A percentile compares a stretch with the other conserved stretches of the same genome.
Evolutionary conservation across 73 alveolate genomes (phyloP).

Genomic region (Halteria grandinella): DNA sequence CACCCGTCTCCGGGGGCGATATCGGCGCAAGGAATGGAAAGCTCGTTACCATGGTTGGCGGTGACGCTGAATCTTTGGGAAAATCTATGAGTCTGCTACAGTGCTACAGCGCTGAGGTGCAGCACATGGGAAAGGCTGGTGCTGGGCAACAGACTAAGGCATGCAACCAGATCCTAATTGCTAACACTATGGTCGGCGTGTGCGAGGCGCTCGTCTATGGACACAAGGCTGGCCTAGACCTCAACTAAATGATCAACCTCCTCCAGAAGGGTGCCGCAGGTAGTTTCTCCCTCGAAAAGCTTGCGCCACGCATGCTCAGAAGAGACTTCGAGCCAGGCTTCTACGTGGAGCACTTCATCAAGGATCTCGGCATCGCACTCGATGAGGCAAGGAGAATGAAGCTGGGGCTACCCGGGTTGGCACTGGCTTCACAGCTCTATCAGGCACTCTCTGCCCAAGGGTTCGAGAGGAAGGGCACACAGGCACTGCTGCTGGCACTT

Average conservation of each 20-base stretch:
- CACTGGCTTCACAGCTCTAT: slow-evolving; percentile 77
- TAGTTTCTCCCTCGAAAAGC: slow-evolving; percentile 69
- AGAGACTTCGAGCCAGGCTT: slow-evolving; percentile 92
- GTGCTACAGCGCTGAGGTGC: slow-evolving; percentile 73
- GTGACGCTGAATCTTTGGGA: slow-evolving; percentile 72
- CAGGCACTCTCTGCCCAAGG: slow-evolving; percentile 82
- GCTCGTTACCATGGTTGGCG: slow-evolving; percentile 89
- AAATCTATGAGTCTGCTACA: slow-evolving; percentile 60
- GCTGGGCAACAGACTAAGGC: slow-evolving; percentile 89
- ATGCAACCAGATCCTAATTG: slow-evolving; percentile 83
- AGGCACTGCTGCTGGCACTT: slow-evolving; percentile 76
- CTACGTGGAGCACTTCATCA: slow-evolving; percentile 89
- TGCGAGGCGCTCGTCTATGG: slow-evolving; percentile 88
- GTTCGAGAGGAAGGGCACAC: slow-evolving; percentile 79
- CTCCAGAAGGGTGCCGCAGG: slow-evolving; percentile 87
- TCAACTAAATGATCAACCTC: slow-evolving; percentile 68
- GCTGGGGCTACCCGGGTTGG: slow-evolving; percentile 84
- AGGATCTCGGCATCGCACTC: slow-evolving; percentile 85
- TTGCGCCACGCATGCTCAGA: slow-evolving; percentile 82
- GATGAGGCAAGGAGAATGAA: slow-evolving; percentile 86
- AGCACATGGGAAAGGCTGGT: slow-evolving; percentile 85
- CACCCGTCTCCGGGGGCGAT: slow-evolving; percentile 96
- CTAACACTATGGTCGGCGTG: slow-evolving; percentile 85
- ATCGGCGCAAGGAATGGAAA: slow-evolving; percentile 91
- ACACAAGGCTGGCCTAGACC: slow-evolving; percentile 84